Conservation (phyloP, 345 rosid genomes). For the Euphorbia tirucalli region DNA sequence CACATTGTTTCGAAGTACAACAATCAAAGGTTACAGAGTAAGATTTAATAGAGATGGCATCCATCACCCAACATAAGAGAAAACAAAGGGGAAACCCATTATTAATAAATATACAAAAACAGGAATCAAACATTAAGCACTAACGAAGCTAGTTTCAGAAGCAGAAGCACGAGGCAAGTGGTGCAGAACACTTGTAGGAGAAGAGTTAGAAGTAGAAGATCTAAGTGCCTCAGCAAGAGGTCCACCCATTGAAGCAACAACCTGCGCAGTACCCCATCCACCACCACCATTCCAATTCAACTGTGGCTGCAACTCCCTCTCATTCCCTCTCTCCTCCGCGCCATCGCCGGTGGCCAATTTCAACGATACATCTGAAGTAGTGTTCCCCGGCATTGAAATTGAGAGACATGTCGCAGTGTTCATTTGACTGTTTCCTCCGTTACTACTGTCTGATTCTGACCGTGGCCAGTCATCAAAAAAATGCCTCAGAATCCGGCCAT, state of each 20-base stretch:
- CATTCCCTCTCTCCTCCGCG: slow-evolving; percentile 36
- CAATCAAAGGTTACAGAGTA: neutral
- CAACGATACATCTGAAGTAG: slow-evolving; percentile 77
- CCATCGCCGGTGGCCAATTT: slow-evolving; percentile 70
- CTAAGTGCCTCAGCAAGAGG: slow-evolving; percentile 85
- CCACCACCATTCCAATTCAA: slow-evolving; percentile 59
- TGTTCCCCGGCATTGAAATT: slow-evolving; percentile 66
- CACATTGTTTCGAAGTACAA: neutral
- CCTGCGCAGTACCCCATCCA: slow-evolving; percentile 58
- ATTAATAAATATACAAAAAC: neutral
- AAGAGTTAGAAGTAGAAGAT: slow-evolving; percentile 55
- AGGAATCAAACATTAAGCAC: slow-evolving; percentile 21
- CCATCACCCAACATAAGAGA: neutral
- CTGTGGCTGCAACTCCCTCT: slow-evolving; percentile 37
- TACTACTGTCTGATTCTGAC: slow-evolving; percentile 41
- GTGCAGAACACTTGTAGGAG: slow-evolving; percentile 76
- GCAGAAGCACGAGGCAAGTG: slow-evolving; percentile 50
- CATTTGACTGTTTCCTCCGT: slow-evolving; percentile 31
- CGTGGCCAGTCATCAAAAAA: slow-evolving; percentile 95
- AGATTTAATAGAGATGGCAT: neutral
- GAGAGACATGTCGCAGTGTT: slow-evolving; percentile 60
- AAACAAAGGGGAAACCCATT: neutral
- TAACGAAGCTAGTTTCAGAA: slow-evolving; percentile 35
- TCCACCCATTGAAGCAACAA: slow-evolving; percentile 70
- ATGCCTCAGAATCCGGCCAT: slow-evolving; percentile 67